Evolutionary conservation across 1,284 basidiomycete species (phyloP), one percentile per base, ranked within the genome.

Genomic region (Rhizoctonia solani): DNA sequence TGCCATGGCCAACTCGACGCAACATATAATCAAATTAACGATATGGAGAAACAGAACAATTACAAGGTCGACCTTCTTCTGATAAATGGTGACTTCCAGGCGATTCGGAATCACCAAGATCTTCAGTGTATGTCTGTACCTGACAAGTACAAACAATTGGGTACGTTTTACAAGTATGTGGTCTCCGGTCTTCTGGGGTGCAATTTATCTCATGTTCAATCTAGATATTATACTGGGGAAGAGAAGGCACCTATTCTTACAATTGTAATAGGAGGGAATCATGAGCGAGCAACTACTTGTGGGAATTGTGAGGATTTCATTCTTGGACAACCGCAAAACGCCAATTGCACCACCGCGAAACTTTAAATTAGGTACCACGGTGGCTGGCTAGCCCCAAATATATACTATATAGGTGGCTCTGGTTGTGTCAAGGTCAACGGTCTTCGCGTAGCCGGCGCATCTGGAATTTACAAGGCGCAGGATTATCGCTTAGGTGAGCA

Each of bases 201-300:
- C 56, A 34, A 44, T 29, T 58, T 13, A 67, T 44, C 30, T 53
- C 13, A 9, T 32, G 14, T 37, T 56, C n/a, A 23, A 41, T 42
- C 49, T 63, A 89, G 89, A 74, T 96, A 98, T 76, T 99, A 98
- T 75, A 88, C 87, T 0, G 93, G 94, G 1, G 81, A 89, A 73
- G 87, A 83, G 72, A 79, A 75, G 5, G 96, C 96, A 0, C 95
- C 95, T 0, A 77, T 97, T 4, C 79, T 98, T 73, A 99, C 97
- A 0, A 81, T 99, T 32, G 87, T 98, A 58, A 97, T 99, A 73
- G 97, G 97, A 21, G 97, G 97, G 4, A 99, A 99, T 75, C 96
- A 99, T 76, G 96, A 99, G 94, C 94, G 3, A 95, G 93, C 65
- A 97, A 95, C 74, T 98, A 98, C 76, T 84, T 99, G 80, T 95